phyloP scores from a whole-genome alignment of 169 alveolate genomes.

The Plasmodium berghei region DNA sequence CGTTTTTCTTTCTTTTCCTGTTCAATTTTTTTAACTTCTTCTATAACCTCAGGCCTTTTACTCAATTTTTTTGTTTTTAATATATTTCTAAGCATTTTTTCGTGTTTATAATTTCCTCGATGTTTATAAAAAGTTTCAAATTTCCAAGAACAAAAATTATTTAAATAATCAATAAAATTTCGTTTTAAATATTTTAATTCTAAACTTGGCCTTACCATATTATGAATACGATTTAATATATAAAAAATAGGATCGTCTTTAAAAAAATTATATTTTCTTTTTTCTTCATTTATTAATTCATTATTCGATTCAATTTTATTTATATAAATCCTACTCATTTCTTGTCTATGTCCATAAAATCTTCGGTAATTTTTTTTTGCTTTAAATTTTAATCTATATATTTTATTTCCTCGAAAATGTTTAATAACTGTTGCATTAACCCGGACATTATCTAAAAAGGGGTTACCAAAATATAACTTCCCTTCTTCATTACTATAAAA shows the following conservation, averaged over 20 bases:
- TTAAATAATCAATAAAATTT: slow-evolving; percentile 43
- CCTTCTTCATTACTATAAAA: slow-evolving; percentile 85
- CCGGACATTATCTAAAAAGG: slow-evolving; percentile 87
- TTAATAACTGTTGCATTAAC: slow-evolving; percentile 83
- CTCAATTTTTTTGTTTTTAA: slow-evolving; percentile 72
- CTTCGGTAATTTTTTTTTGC: slow-evolving; percentile 88
- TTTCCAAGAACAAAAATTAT: slow-evolving; percentile 47
- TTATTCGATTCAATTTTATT: slow-evolving; percentile 75
- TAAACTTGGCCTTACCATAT: slow-evolving; percentile 67
- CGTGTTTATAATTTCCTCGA: slow-evolving; percentile 71
- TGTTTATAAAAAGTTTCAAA: slow-evolving; percentile 73
- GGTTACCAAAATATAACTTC: slow-evolving; percentile 84
- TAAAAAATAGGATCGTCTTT: slow-evolving; percentile 58
- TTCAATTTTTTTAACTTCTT: slow-evolving; percentile 64
- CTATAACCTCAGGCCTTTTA: slow-evolving; percentile 67
- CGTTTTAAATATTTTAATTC: slow-evolving; percentile 52
- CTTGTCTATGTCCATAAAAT: slow-evolving; percentile 85
- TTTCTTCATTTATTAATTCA: slow-evolving; percentile 28
- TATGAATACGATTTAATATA: slow-evolving; percentile 66
- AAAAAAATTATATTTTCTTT: slow-evolving; percentile 68
- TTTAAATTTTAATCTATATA: slow-evolving; percentile 83
- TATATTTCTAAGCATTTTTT: slow-evolving; percentile 60
- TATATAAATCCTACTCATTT: slow-evolving; percentile 83
- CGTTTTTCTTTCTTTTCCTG: slow-evolving; percentile 50
- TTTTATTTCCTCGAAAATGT: slow-evolving; percentile 90